Base-by-base conservation (phyloP, 1,284 basidiomycete genomes). In the Porogramme epimiltina region DNA sequence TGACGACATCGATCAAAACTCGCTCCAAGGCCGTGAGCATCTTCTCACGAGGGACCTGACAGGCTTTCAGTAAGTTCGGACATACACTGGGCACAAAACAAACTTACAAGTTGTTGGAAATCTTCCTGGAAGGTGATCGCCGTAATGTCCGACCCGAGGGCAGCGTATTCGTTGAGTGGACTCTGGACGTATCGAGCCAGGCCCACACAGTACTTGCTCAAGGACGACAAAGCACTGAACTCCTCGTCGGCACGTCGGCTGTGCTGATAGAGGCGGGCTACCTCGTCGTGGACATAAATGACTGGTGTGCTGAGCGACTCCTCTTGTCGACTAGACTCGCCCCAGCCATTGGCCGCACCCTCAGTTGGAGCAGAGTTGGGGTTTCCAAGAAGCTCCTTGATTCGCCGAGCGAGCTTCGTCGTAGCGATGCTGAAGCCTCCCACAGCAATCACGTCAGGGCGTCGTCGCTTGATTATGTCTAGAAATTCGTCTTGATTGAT, bases 201-300 rank as follows among this genome's bases (percentile, higher is more conserved):
- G 44, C 92, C 98, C 42, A 99, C 80, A 62, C 96, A 98, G 68
- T 98, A 99, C 68, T 93, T 91, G n/a, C 87, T 90, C 44, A 90
- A 86, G 16, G 84, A 73, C 1, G 88, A 86, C 39, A 98, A 74
- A 1, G 89, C 80, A 38, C 88, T 87, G 67, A 94, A 95, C 71
- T 99, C 97, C 51, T 86, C 85, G 33, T 81, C 78, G 0, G 93
- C 94, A 38, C 95, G 88, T 56, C 85, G 81, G 64, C 92, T 95
- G 66, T 95, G 87, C 73, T 96, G 95, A 72, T 94, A 99, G 46
- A 98, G 84, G 42, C 95, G 83, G 3, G 97, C 97, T 23, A 97
- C 89, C 55, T 97, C 93, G 68, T 99, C 97, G 47, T 84, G 84
- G 41, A 91, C 85, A 62, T 92, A 96, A 42, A 91, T 86, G 50